Evolutionary conservation across 768 basidiomycete species (phyloP).

Genomic region (Suillus subalutaceus): DNA sequence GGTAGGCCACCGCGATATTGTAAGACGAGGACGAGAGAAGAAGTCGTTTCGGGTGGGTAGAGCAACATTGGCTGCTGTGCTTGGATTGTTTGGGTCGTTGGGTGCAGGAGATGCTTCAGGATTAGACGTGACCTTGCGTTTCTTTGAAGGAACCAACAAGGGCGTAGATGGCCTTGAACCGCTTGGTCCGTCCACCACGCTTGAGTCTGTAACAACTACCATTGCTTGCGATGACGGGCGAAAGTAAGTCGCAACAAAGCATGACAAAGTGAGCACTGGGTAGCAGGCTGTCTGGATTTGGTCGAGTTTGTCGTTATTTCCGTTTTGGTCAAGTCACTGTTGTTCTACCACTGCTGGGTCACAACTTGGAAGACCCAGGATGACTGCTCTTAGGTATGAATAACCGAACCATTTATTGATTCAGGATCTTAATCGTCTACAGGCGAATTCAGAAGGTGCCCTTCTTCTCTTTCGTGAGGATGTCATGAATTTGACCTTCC

Average conservation of each 20-base stretch:
- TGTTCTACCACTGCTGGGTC: conserved; percentile 6
- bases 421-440: conserved; percentile 18
- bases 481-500: conserved; percentile 13
- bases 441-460: conserved; percentile 81
- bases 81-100: conserved; percentile 49
- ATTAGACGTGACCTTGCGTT: conserved; percentile 58
- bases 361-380: conserved; percentile 16
- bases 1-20: conserved; percentile 72
- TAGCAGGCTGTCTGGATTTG: background rate
- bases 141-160: conserved; percentile 27
- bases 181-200: background rate
- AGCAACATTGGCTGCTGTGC: conserved; percentile 45
- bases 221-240: background rate
- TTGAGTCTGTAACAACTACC: background rate
- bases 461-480: conserved; percentile 9
- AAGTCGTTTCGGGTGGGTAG: conserved; percentile 71
- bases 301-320: background rate
- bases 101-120: conserved; percentile 58
- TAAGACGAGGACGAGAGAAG: conserved; percentile 67
- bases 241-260: background rate
- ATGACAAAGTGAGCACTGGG: background rate
- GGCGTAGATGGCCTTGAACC: conserved; percentile 32
- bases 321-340: background rate
- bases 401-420: background rate
- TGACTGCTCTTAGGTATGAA: conserved; percentile 45